These are phyloP conservation scores for Effrenium voratum DNA, from an alignment of 73 alveolate genomes.

Conservation along the genomic window DNA sequence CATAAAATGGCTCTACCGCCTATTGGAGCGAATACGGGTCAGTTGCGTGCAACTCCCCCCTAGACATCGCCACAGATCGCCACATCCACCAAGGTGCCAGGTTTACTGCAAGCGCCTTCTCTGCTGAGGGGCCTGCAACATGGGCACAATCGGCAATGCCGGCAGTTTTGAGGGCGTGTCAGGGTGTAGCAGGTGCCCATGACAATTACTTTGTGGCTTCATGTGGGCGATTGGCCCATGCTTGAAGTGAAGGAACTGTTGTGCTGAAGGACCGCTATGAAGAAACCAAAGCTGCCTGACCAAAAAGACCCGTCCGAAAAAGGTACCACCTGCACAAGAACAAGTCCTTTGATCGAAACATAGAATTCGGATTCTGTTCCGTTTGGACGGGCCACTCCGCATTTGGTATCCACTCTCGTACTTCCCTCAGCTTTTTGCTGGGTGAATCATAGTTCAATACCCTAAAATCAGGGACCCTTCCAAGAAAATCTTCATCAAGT, in stretches of 20 bases:
- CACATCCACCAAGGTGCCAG: neutral
- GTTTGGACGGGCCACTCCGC: no score
- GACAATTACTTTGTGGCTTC: neutral
- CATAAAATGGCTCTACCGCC: neutral
- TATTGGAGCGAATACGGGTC: neutral
- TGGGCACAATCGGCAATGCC: neutral
- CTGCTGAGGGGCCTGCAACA: conserved; percentile 41
- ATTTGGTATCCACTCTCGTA: no score
- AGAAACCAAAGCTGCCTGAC: neutral
- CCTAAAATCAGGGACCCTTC: no score
- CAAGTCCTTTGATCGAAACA: no score
- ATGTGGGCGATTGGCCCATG: neutral
- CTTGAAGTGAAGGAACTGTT: no score
- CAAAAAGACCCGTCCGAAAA: no score
- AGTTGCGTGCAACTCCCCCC: neutral
- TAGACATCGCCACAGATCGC: neutral
- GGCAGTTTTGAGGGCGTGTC: neutral
- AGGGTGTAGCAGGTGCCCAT: neutral
- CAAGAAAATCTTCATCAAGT: no score
- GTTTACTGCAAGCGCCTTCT: conserved; percentile 73
- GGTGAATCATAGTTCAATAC: no score
- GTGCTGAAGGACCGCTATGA: neutral
- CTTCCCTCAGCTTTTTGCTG: no score
- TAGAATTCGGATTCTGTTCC: no score
- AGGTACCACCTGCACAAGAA: no score